Evolutionary conservation across 1,284 basidiomycete species (phyloP).

Genomic region (Ganoderma leucocontextum): DNA sequence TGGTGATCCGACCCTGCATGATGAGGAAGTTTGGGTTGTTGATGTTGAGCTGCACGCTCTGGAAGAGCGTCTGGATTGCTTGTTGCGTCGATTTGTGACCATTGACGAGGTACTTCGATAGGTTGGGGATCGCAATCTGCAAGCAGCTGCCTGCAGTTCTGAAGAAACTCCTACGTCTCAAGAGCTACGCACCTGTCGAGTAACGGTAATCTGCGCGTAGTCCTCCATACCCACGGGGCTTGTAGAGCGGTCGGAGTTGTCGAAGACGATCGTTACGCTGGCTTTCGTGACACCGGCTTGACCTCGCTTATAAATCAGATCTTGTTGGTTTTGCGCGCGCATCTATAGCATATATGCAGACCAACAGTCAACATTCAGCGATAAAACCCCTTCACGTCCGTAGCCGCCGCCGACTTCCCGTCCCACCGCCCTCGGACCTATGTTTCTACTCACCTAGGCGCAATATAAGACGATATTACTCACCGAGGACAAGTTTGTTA

Average conservation of each 20-base stretch:
- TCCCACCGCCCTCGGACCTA: background rate
- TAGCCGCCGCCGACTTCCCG: background rate
- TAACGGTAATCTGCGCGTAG: constrained; percentile 93
- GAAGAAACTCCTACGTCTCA: background rate
- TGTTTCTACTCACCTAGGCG: background rate
- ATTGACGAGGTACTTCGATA: constrained; percentile 97
- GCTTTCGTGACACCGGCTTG: constrained; percentile 98
- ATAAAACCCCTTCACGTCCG: background rate
- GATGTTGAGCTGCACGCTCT: constrained; percentile 98
- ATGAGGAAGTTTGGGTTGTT: constrained; percentile 99
- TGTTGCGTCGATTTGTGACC: constrained; percentile 95
- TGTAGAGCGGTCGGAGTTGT: constrained; percentile 93
- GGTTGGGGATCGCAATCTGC: constrained; percentile 91
- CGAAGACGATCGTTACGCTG: constrained; percentile 98
- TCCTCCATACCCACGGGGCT: constrained; percentile 90
- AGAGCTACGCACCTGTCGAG: constrained; percentile 78
- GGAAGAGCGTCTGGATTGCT: constrained; percentile 92
- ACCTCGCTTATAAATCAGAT: constrained; percentile 97
- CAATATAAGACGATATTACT: constrained; percentile 32
- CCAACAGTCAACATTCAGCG: background rate
- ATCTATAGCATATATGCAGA: constrained; percentile 61
- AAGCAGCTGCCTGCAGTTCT: too few species aligned
- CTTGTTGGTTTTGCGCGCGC: constrained; percentile 95
- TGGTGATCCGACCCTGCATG: constrained; percentile 98
- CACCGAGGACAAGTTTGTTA: constrained; percentile 91